Evolutionary conservation across 179 eudicot species (phyloP), one percentile per base, ranked within the genome.

Genomic region (Nepenthes alata): DNA sequence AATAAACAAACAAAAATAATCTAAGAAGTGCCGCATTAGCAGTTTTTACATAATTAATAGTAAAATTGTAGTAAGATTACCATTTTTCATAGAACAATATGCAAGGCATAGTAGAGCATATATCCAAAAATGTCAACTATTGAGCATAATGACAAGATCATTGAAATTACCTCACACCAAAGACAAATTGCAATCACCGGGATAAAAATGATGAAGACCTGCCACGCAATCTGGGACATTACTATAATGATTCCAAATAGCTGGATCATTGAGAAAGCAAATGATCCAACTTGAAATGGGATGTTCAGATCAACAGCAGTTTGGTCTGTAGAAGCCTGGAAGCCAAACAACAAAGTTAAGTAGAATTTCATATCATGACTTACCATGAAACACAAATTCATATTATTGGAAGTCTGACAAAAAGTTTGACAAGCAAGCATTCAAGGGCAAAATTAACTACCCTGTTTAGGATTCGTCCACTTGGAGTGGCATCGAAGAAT

Each of bases 161-260:
- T 7, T 4, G 8, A 14, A 54, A 11, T 51, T 77, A 85, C 86
- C 90, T 84, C 83, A 62, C 72, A 82, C 82, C 83, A 83, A 39
- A 83, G 67, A 69, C 81, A 85, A 63, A 78, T 69, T 56, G 75
- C 78, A 58, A 76, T 67, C 41, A 83, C 75, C 0, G 96, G 96
- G 62, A 88, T 78, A 59, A 88, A 91, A 63, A 88, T 59, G n/a
- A 82, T 60, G 74, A 82, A 85, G 65, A 91, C 86, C 73, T 86
- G 95, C 98, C 98, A 91, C 1, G 89, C 81, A 25, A 80, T 89
- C 69, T 73, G 95, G 8, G 96, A 91, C 91, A 91, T 89, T 12
- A 91, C 82, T 25, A 65, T 85, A 62, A 91, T 76, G 47, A 84
- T 80, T 62, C 91, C 95, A 47, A 89, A n/a, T 36, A 91, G 96